phyloP scores from a whole-genome alignment of 108 stramenopile genomes.

The Fistulifera solaris region DNA sequence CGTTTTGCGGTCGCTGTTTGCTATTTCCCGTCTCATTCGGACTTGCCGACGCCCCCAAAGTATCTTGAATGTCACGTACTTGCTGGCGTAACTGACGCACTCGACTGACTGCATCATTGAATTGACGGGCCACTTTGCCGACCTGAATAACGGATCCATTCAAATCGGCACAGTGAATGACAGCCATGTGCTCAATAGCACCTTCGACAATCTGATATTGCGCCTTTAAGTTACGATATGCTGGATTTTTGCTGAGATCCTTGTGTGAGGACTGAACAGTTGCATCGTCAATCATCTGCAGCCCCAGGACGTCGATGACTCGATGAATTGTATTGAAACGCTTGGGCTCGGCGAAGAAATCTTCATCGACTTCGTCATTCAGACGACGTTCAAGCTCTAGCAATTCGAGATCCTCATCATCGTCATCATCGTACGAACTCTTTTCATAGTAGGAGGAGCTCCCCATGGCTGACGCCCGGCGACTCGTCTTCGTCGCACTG shows the following conservation, averaged over 20 bases:
- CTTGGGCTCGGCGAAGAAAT: conserved; percentile 70
- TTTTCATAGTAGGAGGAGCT: not conserved
- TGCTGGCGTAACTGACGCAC: conserved; percentile 63
- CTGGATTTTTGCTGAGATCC: conserved; percentile 31
- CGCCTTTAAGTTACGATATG: conserved; percentile 36
- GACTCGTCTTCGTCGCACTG: too few relatives aligned
- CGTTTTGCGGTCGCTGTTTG: conserved; percentile 10
- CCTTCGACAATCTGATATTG: conserved; percentile 66
- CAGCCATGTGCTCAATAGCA: conserved; percentile 77
- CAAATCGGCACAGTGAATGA: conserved; percentile 71
- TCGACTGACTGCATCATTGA: conserved; percentile 56
- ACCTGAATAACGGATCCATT: conserved; percentile 75
- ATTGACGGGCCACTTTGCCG: conserved; percentile 69
- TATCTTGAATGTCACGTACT: conserved; percentile 72
- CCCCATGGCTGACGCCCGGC: too few relatives aligned
- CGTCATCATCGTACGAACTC: not conserved
- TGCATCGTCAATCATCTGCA: conserved; percentile 38
- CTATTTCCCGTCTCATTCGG: conserved; percentile 8
- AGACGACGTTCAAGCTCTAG: conserved; percentile 39
- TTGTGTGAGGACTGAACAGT: not conserved
- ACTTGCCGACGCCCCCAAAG: conserved; percentile 31
- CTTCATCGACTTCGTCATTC: conserved; percentile 49
- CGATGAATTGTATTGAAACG: conserved; percentile 64
- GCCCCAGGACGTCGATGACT: conserved; percentile 74
- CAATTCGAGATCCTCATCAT: conserved; percentile 16